Conservation (phyloP, 371 early-diverging fungal species). For the Mycotypha africana region DNA sequence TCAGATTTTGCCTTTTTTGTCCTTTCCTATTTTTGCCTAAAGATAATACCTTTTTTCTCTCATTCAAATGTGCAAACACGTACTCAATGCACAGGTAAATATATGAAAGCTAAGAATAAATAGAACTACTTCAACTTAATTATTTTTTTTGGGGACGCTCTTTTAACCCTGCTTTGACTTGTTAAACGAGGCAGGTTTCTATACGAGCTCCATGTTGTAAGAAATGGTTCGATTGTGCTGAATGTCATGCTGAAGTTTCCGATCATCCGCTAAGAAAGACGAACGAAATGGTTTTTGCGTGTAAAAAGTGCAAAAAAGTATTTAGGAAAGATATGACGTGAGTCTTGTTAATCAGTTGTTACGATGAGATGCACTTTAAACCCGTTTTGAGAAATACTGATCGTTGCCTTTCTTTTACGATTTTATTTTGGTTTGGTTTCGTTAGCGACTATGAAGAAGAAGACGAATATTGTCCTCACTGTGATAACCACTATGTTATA, state of each 20-base stretch:
- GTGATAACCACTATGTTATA: constrained; percentile 94
- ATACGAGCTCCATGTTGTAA: constrained; percentile 93
- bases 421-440: not conserved
- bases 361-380: too few relatives aligned
- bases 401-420: not conserved
- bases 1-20: not conserved
- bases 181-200: constrained; percentile 69
- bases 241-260: constrained; percentile 85
- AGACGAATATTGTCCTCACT: constrained; percentile 97
- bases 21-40: not conserved
- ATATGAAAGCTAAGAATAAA: not conserved
- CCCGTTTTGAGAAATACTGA: too few relatives aligned
- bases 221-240: constrained; percentile 95
- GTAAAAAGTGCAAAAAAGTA: constrained; percentile 97
- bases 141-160: not conserved
- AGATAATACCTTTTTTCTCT: too few relatives aligned
- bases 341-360: constrained; percentile 5
- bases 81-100: constrained; percentile 93
- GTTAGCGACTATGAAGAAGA: constrained; percentile 81
- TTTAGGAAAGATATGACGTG: constrained; percentile 91
- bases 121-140: not conserved
- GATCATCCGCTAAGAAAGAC: constrained; percentile 81
- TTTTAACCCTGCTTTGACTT: too few relatives aligned
- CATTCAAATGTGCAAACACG: constrained; percentile 76
- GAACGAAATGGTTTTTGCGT: constrained; percentile 92